These are phyloP conservation scores for Nicotiana knightiana DNA, from an alignment of 257 asterid species.

Conservation along the genomic window DNA sequence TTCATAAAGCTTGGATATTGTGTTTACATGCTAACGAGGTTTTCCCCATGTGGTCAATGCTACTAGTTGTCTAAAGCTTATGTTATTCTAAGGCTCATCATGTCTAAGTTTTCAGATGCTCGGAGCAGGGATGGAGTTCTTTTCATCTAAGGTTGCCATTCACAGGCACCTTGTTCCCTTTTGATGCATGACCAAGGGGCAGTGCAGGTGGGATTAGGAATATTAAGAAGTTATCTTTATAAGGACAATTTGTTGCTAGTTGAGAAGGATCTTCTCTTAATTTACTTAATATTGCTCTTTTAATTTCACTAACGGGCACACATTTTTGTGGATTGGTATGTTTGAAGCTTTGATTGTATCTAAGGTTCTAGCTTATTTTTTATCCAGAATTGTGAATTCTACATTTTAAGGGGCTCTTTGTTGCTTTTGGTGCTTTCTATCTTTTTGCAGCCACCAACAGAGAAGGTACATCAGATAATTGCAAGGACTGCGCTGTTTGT, in stretches of 20 bases:
- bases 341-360: conserved; percentile 8
- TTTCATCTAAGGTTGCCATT: conserved; percentile 79
- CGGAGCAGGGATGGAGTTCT: conserved; percentile 79
- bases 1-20: conserved; percentile 19
- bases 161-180: conserved; percentile 85
- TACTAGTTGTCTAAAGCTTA: conserved; percentile 39
- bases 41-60: conserved; percentile 46
- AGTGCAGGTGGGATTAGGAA: conserved; percentile 98
- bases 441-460: conserved; percentile 76
- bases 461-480: conserved; percentile 87
- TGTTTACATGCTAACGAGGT: conserved; percentile 37
- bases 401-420: conserved; percentile 21
- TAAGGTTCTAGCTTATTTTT: conserved; percentile 10
- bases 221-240: conserved; percentile 39
- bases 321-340: neutral
- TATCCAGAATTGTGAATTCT: conserved; percentile 11
- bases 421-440: conserved; percentile 8
- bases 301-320: neutral
- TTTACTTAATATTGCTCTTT: conserved; percentile 7
- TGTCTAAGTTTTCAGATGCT: conserved; percentile 97
- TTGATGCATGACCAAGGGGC: conserved; percentile 76
- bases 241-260: conserved; percentile 43
- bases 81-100: conserved; percentile 68
- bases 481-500: conserved; percentile 90
- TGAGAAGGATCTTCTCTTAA: conserved; percentile 38